These are phyloP conservation scores for Trichophyton simii DNA, from an alignment of 2,329 filamentous ascomycete genomes.

Conservation along the genomic window DNA sequence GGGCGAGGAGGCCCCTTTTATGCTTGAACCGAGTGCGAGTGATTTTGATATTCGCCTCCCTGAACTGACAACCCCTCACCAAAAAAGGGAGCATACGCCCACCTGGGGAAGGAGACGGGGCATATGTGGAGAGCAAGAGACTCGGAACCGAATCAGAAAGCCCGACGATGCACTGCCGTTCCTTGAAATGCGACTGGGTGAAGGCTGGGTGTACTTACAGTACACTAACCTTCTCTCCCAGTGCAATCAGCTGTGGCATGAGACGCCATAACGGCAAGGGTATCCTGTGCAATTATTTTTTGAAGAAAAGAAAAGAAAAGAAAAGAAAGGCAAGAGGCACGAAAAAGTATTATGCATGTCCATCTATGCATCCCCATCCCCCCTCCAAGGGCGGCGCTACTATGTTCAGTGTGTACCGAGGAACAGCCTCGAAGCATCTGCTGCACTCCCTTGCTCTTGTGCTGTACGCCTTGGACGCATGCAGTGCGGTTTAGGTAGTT, in stretches of 20 bases:
- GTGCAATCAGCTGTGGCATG: background rate
- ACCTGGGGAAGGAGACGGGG: background rate
- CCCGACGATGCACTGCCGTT: background rate
- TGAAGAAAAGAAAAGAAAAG: background rate
- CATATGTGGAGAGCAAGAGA: background rate
- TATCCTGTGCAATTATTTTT: background rate
- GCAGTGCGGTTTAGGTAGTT: background rate
- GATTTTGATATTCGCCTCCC: background rate
- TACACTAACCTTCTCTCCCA: background rate
- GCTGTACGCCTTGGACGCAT: background rate
- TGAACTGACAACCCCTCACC: background rate
- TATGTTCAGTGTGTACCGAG: background rate
- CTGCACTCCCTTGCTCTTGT: background rate
- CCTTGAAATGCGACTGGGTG: background rate
- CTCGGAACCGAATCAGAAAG: background rate
- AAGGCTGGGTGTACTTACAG: background rate
- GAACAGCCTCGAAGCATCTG: background rate
- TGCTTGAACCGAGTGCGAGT: background rate
- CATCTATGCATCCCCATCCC: background rate
- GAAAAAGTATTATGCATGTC: background rate
- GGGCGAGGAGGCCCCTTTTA: conserved; percentile 8
- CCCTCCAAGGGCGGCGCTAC: too few species aligned
- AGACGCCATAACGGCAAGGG: conserved; percentile 2
- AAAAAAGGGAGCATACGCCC: background rate
- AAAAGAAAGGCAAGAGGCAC: background rate